These are phyloP conservation scores for Gonapodya sp. DNA, from an alignment of 192 early-diverging fungal species.

Conservation along the genomic window DNA sequence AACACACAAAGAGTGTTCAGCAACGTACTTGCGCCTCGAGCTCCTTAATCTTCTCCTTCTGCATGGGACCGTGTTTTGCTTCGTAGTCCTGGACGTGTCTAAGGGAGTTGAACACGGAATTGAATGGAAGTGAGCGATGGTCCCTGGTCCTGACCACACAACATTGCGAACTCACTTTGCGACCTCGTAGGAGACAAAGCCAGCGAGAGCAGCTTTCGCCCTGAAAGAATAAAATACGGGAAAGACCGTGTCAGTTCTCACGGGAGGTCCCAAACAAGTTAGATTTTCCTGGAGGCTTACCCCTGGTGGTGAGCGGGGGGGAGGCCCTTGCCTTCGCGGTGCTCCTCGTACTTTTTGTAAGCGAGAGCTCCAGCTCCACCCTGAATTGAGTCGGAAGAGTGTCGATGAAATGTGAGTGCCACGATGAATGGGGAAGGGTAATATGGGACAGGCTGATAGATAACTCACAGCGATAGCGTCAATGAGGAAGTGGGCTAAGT, in stretches of 20 bases:
- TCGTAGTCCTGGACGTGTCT: neutral
- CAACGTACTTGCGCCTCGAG: neutral
- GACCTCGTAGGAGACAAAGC: neutral
- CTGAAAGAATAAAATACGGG: neutral
- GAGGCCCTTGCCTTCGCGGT: neutral
- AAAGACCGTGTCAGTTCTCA: neutral
- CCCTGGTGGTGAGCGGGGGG: conserved; percentile 2
- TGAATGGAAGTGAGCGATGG: no score
- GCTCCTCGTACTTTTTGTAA: neutral
- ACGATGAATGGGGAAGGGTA: neutral
- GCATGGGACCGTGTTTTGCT: neutral
- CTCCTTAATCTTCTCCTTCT: neutral
- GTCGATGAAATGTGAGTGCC: neutral
- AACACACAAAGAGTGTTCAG: no score
- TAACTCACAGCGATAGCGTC: neutral
- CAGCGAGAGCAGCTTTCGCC: neutral
- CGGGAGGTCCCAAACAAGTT: no score
- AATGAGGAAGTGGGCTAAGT: neutral
- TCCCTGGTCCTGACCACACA: no score
- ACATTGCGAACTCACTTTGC: no score
- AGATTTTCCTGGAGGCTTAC: no score
- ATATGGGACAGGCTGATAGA: no score
- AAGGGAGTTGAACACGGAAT: no score
- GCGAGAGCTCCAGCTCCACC: neutral
- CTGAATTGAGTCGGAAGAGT: neutral